A percentile compares a stretch with the other conserved stretches of the same genome.
phyloP scores from a whole-genome alignment of 495 filamentous ascomycete genomes.

The Neurospora cerealis region DNA sequence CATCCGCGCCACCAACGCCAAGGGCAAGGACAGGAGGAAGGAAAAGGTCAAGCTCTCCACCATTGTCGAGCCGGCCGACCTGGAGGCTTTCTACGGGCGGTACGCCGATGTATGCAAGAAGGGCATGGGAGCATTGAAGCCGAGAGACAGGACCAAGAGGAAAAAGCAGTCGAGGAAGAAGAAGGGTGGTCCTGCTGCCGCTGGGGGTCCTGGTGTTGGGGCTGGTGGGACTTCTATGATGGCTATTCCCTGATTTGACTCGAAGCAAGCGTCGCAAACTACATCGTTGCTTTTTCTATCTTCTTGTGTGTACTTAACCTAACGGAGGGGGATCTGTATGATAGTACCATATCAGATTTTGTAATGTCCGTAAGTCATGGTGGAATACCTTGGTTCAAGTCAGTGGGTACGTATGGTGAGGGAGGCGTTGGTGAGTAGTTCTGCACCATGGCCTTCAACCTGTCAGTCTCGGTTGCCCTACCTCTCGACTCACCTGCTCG shows the following conservation, averaged over 20 bases:
- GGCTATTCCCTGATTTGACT: not conserved
- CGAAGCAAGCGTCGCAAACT: not conserved
- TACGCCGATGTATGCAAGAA: constrained; percentile 91
- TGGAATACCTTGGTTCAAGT: not conserved
- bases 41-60: constrained; percentile 76
- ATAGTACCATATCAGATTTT: not conserved
- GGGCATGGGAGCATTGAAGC: constrained; percentile 82
- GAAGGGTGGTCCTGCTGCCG: constrained; percentile 36
- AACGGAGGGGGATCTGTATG: not conserved
- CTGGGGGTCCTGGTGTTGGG: not conserved
- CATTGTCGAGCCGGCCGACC: constrained; percentile 59
- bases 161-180: constrained; percentile 74
- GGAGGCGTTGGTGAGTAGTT: not conserved
- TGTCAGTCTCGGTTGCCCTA: too few relatives aligned
- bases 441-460: not conserved
- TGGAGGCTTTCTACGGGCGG: constrained; percentile 70
- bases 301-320: not conserved
- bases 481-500: too few relatives aligned
- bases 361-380: not conserved
- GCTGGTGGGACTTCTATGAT: not conserved
- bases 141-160: constrained; percentile 72
- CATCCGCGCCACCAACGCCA: constrained; percentile 76
- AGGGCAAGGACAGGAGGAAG: constrained; percentile 39
- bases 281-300: not conserved
- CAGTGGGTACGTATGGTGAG: not conserved